Evolutionary conservation across 2,329 filamentous ascomycete species (phyloP), one percentile per base, ranked within the genome.

Genomic region (Exophiala calicioides): DNA sequence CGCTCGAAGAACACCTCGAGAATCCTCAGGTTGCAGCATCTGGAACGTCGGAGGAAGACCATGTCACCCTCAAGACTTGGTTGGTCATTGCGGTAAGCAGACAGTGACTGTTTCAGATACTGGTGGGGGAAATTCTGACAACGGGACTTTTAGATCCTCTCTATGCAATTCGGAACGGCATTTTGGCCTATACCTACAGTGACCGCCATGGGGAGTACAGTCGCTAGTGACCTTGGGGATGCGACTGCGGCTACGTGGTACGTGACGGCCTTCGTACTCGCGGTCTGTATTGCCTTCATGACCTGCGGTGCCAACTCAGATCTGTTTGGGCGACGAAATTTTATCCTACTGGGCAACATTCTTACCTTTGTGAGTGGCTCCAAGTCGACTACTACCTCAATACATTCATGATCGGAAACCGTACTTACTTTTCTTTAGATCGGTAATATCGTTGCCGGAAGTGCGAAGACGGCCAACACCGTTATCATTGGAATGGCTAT

Each of bases 301-400:
- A 24, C 15, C 21, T 48, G 48, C 16, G 48, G 48, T 21, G 30
- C 48, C 12, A 75, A 75, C 57, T 71, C 68, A 8, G 72, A 77
- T 56, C 60, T 75, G 9, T 67, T 76, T 21, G 72, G 73, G 8
- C 67, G 73, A 43, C 64, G 71, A 24, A 72, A 67, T 67, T 73
- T 74, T 55, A 59, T 74, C 36, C 62, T 72, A 1, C 58, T 63
- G n/a, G 72, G 71, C 10, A 74, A 74, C 50, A 56, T 70, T 29
- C 50, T 70, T 13, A 58, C 64, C 24, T 64, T 66, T 39, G 47
- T 68, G 13, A 9, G 37, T 30, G 23, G 24, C 24, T n/a, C n/a
- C n/a, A n/a, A n/a, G n/a, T n/a, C n/a, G n/a, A n/a, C n/a, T n/a
- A n/a, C n/a, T n/a, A n/a, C n/a, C n/a, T n/a, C n/a, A n/a, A n/a